Conservation (phyloP, 176 grass and related monocot species). For the Oryza australiensis region DNA sequence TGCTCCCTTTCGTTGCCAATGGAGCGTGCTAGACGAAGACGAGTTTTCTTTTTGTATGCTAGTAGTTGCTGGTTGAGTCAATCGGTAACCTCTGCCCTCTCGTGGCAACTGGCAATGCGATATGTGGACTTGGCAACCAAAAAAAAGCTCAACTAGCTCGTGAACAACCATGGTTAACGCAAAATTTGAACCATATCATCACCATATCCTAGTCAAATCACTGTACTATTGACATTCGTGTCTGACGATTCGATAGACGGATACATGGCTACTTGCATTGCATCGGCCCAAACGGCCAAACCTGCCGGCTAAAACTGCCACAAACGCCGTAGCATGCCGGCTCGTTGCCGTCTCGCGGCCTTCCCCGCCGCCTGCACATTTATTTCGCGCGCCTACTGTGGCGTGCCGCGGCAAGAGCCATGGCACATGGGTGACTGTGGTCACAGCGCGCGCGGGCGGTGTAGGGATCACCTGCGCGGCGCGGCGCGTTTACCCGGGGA, state of each 20-base stretch:
- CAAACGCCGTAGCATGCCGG: not conserved
- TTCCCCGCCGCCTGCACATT: not conserved
- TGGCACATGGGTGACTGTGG: not conserved
- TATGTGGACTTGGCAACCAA: slow-evolving; percentile 4
- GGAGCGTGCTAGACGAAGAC: not conserved
- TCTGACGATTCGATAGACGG: too few relatives aligned
- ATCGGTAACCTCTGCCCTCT: not conserved
- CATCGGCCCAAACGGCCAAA: not conserved
- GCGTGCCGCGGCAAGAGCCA: not conserved
- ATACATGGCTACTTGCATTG: not conserved
- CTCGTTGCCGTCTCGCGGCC: too few relatives aligned
- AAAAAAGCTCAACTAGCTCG: not conserved
- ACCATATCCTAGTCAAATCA: not conserved
- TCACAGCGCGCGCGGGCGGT: too few relatives aligned
- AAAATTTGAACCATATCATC: not conserved
- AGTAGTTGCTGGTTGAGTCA: not conserved
- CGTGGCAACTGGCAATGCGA: not conserved
- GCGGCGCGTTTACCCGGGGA: not conserved
- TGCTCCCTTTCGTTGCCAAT: not conserved
- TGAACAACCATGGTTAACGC: not conserved
- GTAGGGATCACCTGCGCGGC: not conserved
- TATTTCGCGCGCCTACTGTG: not conserved
- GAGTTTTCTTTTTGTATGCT: not conserved
- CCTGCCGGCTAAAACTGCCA: not conserved
- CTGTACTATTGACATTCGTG: not conserved